Base-by-base conservation (phyloP, 169 alveolate genomes). In the Theileria orientalis region DNA sequence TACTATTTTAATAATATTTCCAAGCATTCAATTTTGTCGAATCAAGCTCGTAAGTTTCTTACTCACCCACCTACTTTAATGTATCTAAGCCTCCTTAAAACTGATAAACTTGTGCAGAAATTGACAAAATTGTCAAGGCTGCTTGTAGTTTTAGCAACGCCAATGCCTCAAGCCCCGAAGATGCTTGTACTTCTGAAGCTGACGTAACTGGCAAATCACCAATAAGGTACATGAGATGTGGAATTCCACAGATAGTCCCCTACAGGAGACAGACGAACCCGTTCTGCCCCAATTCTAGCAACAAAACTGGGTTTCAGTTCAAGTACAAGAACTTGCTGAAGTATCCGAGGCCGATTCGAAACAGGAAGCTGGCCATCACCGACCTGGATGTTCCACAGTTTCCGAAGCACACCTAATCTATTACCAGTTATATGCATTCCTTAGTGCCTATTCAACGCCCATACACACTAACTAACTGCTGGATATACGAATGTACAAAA, bases 311-410 rank as follows among this genome's bases (percentile, higher is more conserved):
- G 56, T 87, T 86, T 84, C 74, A 64, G 44, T 61, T 78, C 54
- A 33, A 69, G 46, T 67, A 75, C 52, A 69, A 60, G 51, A 37
- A 37, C 29, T 68, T 77, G 23, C 76, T 54, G 41, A 64, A 61
- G 5, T 56, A 30, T 19, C 92, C 92, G 19, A n/a, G 77, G 33
- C 92, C 92, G 0, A 69, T 75, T 54, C 71, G 90, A 27, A 51
- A 70, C 30, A 64, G 83, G 33, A 41, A 79, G 32, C 42, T 87
- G 23, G 92, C 90, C 1, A 92, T 91, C 37, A 85, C 92, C n/a
- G 92, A 84, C 47, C 69, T 87, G 19, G 30, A 56, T 41, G 89
- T 90, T 19, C 92, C 92, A 16, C 80, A 72, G 25, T 68, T 85
- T 72, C 92, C 92, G 27, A 85, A 85, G 54, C 87, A 78, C 78